These are phyloP conservation scores for Pichia inconspicua DNA, from an alignment of 1,139 yeast species.

Conservation along the genomic window DNA sequence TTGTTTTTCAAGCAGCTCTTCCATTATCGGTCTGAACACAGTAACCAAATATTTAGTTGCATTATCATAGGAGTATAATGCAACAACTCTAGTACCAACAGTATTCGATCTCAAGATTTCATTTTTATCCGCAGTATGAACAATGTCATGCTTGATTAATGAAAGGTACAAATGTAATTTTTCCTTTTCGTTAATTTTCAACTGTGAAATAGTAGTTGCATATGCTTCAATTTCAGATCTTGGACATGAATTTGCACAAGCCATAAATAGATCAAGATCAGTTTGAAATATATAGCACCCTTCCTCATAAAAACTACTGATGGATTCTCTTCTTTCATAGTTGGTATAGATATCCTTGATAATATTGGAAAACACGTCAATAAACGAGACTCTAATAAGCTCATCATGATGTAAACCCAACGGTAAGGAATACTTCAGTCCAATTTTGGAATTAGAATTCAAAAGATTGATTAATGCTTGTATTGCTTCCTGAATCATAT, in stretches of 20 bases:
- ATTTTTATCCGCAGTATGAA: constrained; percentile 50
- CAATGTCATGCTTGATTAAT: constrained; percentile 56
- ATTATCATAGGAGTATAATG: constrained; percentile 59
- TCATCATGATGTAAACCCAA: constrained; percentile 67
- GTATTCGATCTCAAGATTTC: constrained; percentile 77
- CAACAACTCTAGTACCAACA: constrained; percentile 69
- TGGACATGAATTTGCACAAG: constrained; percentile 40
- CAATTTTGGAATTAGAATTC: constrained; percentile 68
- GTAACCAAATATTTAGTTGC: constrained; percentile 52
- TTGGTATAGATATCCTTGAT: constrained; percentile 25
- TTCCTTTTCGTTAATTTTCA: constrained; percentile 47
- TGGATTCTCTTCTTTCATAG: constrained; percentile 20
- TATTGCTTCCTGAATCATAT: constrained; percentile 60
- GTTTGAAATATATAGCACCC: constrained; percentile 16
- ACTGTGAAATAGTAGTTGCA: constrained; percentile 61
- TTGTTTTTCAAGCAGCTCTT: constrained; percentile 42
- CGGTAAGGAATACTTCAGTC: constrained; percentile 68
- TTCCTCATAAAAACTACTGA: constrained; percentile 3
- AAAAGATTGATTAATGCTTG: constrained; percentile 60
- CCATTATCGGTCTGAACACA: constrained; percentile 49
- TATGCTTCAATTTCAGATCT: constrained; percentile 66
- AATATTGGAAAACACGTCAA: constrained; percentile 69
- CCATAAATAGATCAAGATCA: constrained; percentile 20
- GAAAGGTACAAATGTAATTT: constrained; percentile 50
- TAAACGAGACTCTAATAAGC: constrained; percentile 60